A percentile compares a stretch with the other conserved stretches of the same genome.
phyloP scores from a whole-genome alignment of 805 yeast species.

The Huiozyma sinensis region DNA sequence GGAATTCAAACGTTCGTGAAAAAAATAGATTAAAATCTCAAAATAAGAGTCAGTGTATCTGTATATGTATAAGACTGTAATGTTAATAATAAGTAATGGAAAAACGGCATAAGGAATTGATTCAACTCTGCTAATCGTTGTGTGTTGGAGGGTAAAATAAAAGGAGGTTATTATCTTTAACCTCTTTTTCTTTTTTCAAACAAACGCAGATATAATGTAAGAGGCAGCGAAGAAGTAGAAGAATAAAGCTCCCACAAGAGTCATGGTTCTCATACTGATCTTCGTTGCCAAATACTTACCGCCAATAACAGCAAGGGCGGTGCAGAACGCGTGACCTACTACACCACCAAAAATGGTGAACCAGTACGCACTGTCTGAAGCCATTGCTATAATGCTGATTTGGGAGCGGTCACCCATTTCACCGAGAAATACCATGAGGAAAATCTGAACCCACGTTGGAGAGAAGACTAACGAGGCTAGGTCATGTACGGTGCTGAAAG shows the following conservation, averaged over 20 bases:
- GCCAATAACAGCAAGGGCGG: slow-evolving; percentile 84
- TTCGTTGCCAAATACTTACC: slow-evolving; percentile 84
- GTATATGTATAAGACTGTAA: background rate
- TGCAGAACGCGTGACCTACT: slow-evolving; percentile 80
- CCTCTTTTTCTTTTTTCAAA: slow-evolving; percentile 1
- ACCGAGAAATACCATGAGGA: slow-evolving; percentile 90
- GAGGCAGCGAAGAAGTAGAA: slow-evolving; percentile 73
- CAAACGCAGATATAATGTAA: slow-evolving; percentile 61
- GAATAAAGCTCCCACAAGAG: slow-evolving; percentile 82
- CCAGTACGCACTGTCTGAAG: slow-evolving; percentile 92
- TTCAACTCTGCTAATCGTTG: background rate
- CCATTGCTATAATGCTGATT: slow-evolving; percentile 96
- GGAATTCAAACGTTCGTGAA: too few species aligned
- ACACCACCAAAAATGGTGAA: slow-evolving; percentile 80
- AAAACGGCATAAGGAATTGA: background rate
- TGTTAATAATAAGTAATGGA: background rate
- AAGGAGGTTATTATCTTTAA: background rate
- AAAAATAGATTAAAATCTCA: background rate
- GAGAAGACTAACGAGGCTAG: slow-evolving; percentile 58
- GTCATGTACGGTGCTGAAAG: slow-evolving; percentile 35
- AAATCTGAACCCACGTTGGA: slow-evolving; percentile 89
- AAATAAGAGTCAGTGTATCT: background rate
- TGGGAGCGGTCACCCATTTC: slow-evolving; percentile 99
- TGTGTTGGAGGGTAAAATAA: background rate
- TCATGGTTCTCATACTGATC: slow-evolving; percentile 84